Evolutionary conservation across 805 yeast genomes (phyloP).

Genomic region (Suhomyces sp.): DNA sequence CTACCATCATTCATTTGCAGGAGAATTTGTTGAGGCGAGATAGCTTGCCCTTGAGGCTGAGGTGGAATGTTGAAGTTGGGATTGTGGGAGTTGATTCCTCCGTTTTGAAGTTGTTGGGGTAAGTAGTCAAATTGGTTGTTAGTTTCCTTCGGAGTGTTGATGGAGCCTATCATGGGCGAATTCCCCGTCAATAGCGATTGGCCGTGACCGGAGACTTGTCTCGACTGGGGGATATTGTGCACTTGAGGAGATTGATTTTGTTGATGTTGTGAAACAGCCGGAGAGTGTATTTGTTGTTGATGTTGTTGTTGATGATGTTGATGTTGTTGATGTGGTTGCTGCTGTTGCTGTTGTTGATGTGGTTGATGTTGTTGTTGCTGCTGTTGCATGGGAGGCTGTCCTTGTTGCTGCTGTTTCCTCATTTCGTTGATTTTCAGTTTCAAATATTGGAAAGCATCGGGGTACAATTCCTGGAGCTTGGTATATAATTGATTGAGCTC

Average conservation of each 20-base stretch:
- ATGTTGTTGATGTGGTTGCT: conserved; percentile 11
- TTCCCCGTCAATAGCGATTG: too few relatives aligned
- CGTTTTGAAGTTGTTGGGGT: too few relatives aligned
- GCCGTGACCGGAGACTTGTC: too few relatives aligned
- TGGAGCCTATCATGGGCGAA: too few relatives aligned
- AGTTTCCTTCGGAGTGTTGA: too few relatives aligned
- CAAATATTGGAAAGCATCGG: conserved; percentile 49
- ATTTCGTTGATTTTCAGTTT: conserved; percentile 41
- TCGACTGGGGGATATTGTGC: too few relatives aligned
- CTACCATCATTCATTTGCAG: conserved; percentile 27
- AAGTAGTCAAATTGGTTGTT: too few relatives aligned
- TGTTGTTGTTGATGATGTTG: conserved; percentile 8
- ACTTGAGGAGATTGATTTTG: too few relatives aligned
- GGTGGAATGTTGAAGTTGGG: background rate
- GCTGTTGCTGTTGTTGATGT: conserved; percentile 12
- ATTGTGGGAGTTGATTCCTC: background rate
- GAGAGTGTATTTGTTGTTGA: conserved; percentile 1
- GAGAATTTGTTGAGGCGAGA: conserved; percentile 41
- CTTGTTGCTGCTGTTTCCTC: conserved; percentile 29
- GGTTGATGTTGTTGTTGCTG: conserved; percentile 13
- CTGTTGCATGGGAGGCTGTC: conserved; percentile 11
- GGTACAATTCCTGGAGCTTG: conserved; percentile 49
- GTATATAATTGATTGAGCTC: conserved; percentile 49
- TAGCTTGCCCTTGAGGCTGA: conserved; percentile 14
- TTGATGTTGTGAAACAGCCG: too few relatives aligned